Conservation (phyloP, 129 eudicot genomes). For the Lactuca sativa region DNA sequence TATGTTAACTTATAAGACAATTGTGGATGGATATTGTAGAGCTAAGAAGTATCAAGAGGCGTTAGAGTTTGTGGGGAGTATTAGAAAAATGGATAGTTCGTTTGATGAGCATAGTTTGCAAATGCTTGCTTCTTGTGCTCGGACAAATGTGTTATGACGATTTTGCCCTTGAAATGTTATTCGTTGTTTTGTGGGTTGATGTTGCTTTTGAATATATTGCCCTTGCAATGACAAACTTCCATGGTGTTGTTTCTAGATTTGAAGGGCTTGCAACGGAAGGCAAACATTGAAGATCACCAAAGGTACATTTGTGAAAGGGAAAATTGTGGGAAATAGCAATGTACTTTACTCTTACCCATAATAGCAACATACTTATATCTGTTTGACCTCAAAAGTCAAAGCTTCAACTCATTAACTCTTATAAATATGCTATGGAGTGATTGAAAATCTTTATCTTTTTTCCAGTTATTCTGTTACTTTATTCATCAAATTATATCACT, state of each 20-base stretch:
- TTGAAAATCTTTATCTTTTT: neutral
- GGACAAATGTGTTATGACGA: constrained; percentile 52
- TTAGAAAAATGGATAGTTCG: constrained; percentile 55
- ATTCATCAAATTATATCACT: neutral
- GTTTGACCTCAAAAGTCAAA: constrained; percentile 26
- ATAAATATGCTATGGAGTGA: neutral
- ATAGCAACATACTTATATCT: no score
- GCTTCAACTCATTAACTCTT: neutral
- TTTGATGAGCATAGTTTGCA: constrained; percentile 52
- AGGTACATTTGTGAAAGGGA: constrained; percentile 18
- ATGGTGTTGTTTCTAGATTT: constrained; percentile 26
- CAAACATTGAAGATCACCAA: constrained; percentile 22
- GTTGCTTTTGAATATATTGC: constrained; percentile 3
- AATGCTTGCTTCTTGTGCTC: constrained; percentile 56
- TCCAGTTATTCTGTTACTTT: constrained; percentile 3
- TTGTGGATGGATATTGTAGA: constrained; percentile 87
- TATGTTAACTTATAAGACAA: constrained; percentile 78
- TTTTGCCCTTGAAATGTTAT: constrained; percentile 11
- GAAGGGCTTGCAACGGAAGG: constrained; percentile 9
- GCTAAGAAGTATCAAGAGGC: constrained; percentile 78
- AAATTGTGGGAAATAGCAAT: neutral
- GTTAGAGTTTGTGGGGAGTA: constrained; percentile 67
- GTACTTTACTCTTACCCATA: neutral
- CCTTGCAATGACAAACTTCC: constrained; percentile 2
- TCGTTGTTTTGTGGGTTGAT: constrained; percentile 1